A percentile compares a stretch with the other conserved stretches of the same genome.
These are phyloP conservation scores for Cryomyces antarcticus DNA, from an alignment of 495 filamentous ascomycete genomes.

Conservation along the genomic window DNA sequence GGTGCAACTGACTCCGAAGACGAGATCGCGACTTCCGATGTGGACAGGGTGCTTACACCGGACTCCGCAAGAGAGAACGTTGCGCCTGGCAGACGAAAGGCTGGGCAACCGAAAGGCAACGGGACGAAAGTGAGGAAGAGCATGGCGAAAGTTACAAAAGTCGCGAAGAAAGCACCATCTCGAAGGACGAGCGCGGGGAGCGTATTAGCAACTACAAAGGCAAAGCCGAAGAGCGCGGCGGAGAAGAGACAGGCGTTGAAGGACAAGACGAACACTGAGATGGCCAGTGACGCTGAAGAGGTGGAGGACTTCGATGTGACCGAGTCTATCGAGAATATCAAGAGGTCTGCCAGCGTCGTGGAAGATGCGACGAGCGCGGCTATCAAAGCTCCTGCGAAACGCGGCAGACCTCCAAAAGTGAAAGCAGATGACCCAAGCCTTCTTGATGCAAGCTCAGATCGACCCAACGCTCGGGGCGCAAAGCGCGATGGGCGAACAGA, in stretches of 20 bases:
- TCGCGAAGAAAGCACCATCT: conserved; percentile 5
- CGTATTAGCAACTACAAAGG: conserved; percentile 8
- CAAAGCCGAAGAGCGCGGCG: conserved; percentile 16
- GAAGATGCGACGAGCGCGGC: conserved; percentile 17
- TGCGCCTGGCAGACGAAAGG: conserved; percentile 6
- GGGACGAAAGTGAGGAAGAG: neutral
- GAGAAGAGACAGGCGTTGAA: conserved; percentile 24
- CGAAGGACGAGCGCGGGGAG: conserved; percentile 11
- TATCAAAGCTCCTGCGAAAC: neutral
- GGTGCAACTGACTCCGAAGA: conserved; percentile 29
- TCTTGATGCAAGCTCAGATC: neutral
- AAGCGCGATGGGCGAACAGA: neutral
- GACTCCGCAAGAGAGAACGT: conserved; percentile 15
- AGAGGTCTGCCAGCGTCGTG: conserved; percentile 14
- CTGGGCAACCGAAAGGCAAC: neutral
- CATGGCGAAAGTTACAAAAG: neutral
- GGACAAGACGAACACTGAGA: conserved; percentile 28
- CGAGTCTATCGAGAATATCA: neutral
- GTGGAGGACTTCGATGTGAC: conserved; percentile 23
- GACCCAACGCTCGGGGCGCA: conserved; percentile 1
- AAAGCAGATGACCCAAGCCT: no score
- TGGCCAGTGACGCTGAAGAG: conserved; percentile 32
- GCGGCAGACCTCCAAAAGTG: conserved; percentile 5
- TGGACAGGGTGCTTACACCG: conserved; percentile 18
- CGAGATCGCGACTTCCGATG: conserved; percentile 18